Evolutionary conservation across 1,284 basidiomycete genomes (phyloP).

Genomic region (Puccinia horiana): DNA sequence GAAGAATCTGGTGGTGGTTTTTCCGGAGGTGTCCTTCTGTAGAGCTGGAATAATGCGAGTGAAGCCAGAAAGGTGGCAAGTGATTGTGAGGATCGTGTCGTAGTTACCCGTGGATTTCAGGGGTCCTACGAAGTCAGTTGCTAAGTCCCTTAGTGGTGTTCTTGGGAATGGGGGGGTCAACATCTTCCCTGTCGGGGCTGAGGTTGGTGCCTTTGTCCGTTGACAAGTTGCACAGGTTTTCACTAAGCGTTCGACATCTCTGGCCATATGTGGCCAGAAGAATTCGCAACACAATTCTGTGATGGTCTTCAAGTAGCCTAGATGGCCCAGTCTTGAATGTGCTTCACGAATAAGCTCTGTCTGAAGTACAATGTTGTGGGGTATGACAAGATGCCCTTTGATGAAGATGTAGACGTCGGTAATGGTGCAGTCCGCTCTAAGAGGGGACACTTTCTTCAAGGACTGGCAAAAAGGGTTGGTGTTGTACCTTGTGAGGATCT

Average conservation of each 20-base stretch:
- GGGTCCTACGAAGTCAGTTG: slow-evolving; percentile 2
- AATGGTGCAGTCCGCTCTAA: background rate
- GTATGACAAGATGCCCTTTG: slow-evolving; percentile 57
- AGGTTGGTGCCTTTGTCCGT: slow-evolving; percentile 44
- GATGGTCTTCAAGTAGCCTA: slow-evolving; percentile 60
- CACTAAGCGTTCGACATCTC: background rate
- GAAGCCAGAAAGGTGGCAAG: background rate
- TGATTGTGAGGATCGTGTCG: background rate
- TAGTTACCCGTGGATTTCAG: background rate
- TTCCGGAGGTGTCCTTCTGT: background rate
- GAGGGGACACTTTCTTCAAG: slow-evolving; percentile 47
- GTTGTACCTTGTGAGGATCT: slow-evolving; percentile 57
- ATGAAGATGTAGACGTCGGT: slow-evolving; percentile 57
- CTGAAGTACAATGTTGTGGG: slow-evolving; percentile 51
- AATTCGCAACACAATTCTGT: slow-evolving; percentile 54
- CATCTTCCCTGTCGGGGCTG: slow-evolving; percentile 13
- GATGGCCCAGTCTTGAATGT: slow-evolving; percentile 59
- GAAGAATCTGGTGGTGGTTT: background rate
- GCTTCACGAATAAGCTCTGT: slow-evolving; percentile 55
- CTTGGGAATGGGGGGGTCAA: slow-evolving; percentile 28
- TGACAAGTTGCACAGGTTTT: slow-evolving; percentile 49
- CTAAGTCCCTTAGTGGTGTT: slow-evolving; percentile 37
- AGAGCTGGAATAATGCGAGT: background rate
- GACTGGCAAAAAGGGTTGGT: slow-evolving; percentile 56
- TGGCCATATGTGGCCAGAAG: slow-evolving; percentile 62